These are phyloP conservation scores for Digitaria exilis DNA, from an alignment of 202 grass and related monocot species.

Conservation along the genomic window DNA sequence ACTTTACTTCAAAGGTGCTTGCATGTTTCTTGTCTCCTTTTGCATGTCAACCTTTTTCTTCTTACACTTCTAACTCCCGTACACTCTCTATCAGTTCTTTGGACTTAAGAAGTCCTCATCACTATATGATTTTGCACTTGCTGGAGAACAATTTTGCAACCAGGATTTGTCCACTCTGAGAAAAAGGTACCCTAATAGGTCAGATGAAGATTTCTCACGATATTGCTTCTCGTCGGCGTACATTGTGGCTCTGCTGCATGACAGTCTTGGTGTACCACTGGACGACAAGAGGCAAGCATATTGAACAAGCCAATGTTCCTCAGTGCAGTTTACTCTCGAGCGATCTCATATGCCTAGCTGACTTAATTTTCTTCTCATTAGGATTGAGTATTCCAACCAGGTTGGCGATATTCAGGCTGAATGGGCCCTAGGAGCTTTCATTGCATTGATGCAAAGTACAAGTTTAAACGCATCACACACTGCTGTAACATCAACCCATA, in stretches of 20 bases:
- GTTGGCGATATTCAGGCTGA: constrained; percentile 61
- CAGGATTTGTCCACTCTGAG: constrained; percentile 67
- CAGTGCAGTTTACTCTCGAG: constrained; percentile 14
- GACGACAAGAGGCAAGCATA: constrained; percentile 72
- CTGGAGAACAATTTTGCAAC: constrained; percentile 81
- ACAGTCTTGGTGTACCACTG: constrained; percentile 68
- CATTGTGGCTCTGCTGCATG: constrained; percentile 87
- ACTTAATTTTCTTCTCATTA: constrained; percentile 33
- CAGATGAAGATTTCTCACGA: constrained; percentile 70
- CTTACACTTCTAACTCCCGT: constrained; percentile 1
- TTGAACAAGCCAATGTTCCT: constrained; percentile 4
- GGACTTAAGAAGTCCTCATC: constrained; percentile 65
- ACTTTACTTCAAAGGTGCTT: constrained; percentile 83
- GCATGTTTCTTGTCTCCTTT: neutral
- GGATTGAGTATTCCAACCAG: constrained; percentile 84
- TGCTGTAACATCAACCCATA: constrained; percentile 26
- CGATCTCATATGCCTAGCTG: constrained; percentile 2
- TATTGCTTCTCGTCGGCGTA: constrained; percentile 98
- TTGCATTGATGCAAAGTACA: constrained; percentile 43
- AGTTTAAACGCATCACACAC: constrained; percentile 4
- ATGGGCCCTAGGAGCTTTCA: constrained; percentile 85
- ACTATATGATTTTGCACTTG: constrained; percentile 62
- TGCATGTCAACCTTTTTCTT: neutral
- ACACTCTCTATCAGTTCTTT: constrained; percentile 64
- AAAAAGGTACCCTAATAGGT: constrained; percentile 53